Evolutionary conservation across 2,329 filamentous ascomycete species (phyloP).

Genomic region (Diaporthe longicolla): DNA sequence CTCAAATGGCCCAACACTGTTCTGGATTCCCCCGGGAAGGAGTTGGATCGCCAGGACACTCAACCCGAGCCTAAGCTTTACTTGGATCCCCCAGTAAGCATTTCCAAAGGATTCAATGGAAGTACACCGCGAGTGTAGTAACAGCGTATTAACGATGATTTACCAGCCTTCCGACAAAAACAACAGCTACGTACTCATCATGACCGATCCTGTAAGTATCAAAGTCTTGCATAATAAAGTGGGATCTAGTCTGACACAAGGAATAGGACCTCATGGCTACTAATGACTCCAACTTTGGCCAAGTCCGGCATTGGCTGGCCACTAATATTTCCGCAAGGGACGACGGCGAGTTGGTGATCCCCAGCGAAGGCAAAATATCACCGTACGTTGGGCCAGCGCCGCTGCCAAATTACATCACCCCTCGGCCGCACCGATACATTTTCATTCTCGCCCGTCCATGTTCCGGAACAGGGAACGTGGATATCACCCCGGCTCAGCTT

Average conservation of each 20-base stretch:
- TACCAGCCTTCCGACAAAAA: neutral
- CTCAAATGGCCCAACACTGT: neutral
- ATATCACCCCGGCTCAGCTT: neutral
- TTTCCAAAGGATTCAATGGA: too few species aligned
- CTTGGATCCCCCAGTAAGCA: neutral
- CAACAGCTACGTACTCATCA: conserved; percentile 1
- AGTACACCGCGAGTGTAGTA: too few species aligned
- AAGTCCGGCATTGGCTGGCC: conserved; percentile 1
- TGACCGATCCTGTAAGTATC: neutral
- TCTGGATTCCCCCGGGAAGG: neutral
- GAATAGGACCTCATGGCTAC: neutral
- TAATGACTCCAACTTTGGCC: neutral
- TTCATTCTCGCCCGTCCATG: neutral
- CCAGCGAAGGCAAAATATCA: neutral
- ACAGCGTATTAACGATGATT: neutral
- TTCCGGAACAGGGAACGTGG: neutral
- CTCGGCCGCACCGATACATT: conserved; percentile 3
- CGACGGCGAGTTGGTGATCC: neutral
- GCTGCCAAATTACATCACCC: neutral
- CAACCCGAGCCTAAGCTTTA: conserved; percentile 5
- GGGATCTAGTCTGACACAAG: neutral
- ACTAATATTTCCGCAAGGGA: neutral
- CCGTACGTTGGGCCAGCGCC: neutral
- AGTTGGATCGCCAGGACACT: neutral
- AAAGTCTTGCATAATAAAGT: neutral